phyloP scores from a whole-genome alignment of 2,329 filamentous ascomycete species.

The Beauveria scarabaeidicola region DNA sequence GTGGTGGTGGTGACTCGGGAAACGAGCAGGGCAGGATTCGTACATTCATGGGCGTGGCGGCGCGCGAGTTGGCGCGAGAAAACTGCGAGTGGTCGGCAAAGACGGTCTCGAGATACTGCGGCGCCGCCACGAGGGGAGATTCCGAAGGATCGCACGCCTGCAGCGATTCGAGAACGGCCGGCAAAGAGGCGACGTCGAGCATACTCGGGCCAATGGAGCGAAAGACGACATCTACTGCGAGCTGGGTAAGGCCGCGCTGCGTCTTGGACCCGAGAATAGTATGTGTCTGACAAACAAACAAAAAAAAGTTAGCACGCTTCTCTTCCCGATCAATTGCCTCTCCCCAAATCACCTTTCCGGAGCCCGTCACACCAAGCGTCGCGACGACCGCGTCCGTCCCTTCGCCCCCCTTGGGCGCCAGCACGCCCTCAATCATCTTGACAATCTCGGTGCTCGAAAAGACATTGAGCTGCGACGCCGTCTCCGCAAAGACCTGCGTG shows the following conservation, averaged over 20 bases:
- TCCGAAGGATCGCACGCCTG: constrained; percentile 73
- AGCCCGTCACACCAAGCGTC: constrained; percentile 88
- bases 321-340: constrained; percentile 3
- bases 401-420: constrained; percentile 63
- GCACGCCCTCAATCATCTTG: constrained; percentile 69
- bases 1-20: constrained; percentile 18
- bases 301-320: background rate
- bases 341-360: constrained; percentile 65
- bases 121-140: constrained; percentile 64
- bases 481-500: constrained; percentile 85
- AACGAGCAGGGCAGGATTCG: constrained; percentile 28
- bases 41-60: constrained; percentile 63
- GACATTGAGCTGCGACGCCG: constrained; percentile 74
- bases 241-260: constrained; percentile 84
- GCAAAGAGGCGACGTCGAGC: constrained; percentile 50
- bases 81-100: constrained; percentile 57
- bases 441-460: constrained; percentile 73
- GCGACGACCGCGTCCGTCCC: constrained; percentile 85
- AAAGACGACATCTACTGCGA: constrained; percentile 84
- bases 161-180: constrained; percentile 63
- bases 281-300: constrained; percentile 59
- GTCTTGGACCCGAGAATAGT: constrained; percentile 85
- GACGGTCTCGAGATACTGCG: constrained; percentile 68
- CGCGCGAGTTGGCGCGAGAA: constrained; percentile 53
- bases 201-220: constrained; percentile 67